phyloP scores from a whole-genome alignment of 1,284 basidiomycete species.

The Cryptococcus maquisensis region DNA sequence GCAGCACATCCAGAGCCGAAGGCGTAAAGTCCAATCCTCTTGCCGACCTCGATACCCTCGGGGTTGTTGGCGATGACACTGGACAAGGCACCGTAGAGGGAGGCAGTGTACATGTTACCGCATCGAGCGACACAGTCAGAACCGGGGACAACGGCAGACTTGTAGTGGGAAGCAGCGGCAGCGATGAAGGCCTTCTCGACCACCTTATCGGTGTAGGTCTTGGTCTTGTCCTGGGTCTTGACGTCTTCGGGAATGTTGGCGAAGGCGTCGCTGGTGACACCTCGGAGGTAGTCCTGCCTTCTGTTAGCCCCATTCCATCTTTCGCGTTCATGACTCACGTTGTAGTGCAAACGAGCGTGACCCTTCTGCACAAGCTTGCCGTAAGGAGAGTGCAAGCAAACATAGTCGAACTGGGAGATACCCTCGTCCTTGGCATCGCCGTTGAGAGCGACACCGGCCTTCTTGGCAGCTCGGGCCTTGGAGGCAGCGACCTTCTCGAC shows the following conservation, averaged over 20 bases:
- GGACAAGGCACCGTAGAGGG: conserved; percentile 88
- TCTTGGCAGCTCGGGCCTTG: conserved; percentile 43
- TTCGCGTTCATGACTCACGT: conserved; percentile 21
- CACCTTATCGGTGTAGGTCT: conserved; percentile 83
- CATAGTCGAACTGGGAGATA: conserved; percentile 78
- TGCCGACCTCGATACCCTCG: conserved; percentile 63
- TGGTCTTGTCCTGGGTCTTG: conserved; percentile 59
- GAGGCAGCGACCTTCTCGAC: conserved; percentile 73
- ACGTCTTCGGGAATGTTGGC: conserved; percentile 68
- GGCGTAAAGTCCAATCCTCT: conserved; percentile 85
- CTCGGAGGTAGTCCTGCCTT: conserved; percentile 73
- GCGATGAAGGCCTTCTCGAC: conserved; percentile 90
- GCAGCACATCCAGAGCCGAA: conserved; percentile 91
- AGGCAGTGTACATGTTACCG: conserved; percentile 99
- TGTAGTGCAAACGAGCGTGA: conserved; percentile 72
- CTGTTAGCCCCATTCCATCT: background rate
- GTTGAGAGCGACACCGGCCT: conserved; percentile 32
- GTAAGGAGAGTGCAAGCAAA: conserved; percentile 90
- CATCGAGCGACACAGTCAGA: conserved; percentile 81
- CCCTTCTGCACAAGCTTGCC: conserved; percentile 98
- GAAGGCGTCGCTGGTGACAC: conserved; percentile 70
- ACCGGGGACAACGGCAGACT: conserved; percentile 64
- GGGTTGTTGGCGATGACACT: conserved; percentile 69
- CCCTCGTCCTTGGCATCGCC: conserved; percentile 50
- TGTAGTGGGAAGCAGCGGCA: conserved; percentile 67